Base-by-base conservation (phyloP, 371 early-diverging fungal species). In the Rhizopus microsporus region DNA sequence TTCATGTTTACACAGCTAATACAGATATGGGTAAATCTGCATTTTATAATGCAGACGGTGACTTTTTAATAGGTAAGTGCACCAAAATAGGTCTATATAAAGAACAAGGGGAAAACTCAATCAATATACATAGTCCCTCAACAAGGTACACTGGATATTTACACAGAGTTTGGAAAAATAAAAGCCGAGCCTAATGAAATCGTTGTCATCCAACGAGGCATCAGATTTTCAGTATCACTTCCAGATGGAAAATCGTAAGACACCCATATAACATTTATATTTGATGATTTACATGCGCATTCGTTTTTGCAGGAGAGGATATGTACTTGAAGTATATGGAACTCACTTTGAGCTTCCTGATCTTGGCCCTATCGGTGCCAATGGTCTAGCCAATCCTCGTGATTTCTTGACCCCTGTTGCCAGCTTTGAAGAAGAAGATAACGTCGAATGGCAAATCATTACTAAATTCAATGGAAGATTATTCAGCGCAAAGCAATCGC, bases 361-460 rank as follows among this genome's bases (percentile, higher is more conserved):
- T 61, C 85, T 96, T 4, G 97, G 97, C 0, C 96, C 96, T 7
- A 97, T 98, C 51, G 96, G 95, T 43, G 90, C 98, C 32, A 98
- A 97, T 71, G 97, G 97, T 4, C 85, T 98, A 3, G 98, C 98
- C 40, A 94, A 94, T 68, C 89, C 93, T 12, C 88, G 96, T 57
- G 96, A 98, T 69, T 97, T 98, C 72, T 74, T 88, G 65, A 88
- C 91, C 23, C 98, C 98, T 10, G 69, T 75, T 5, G 98, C 98
- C 8, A 71, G 75, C 10, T 97, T 85, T 72, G 87, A 86, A 37
- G 83, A 93, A 50, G 71, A 72, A 3, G 82, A 82, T 38, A 73
- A 71, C 17, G 70, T 52, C 4, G 70, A 68, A 33, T 93, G 83
- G 83, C 63, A 74, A 1, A 86, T 96, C 23, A 57, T 92, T 38